Base-by-base conservation (phyloP, 495 filamentous ascomycete genomes). In the Emericellopsis terricola region DNA sequence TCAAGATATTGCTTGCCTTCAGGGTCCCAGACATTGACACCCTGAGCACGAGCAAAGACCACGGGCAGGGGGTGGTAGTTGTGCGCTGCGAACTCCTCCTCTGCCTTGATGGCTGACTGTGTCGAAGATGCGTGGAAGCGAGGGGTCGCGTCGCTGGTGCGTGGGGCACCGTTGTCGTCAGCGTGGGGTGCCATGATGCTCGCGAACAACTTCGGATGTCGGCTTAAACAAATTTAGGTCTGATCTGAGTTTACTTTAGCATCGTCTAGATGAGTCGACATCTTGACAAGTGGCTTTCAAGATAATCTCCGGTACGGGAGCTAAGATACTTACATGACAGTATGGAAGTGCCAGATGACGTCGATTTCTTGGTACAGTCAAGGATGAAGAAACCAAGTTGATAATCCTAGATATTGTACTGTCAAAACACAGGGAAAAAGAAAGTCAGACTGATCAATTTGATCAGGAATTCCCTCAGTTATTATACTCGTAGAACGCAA, bases 1-100 rank as follows among this genome's bases (percentile, higher is more conserved):
- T 99, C 89, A 44, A 96, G 76, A 56, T 99, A 99, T 49, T 89
- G 77, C 45, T 81, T 85, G 50, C 83, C 85, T 64, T 96, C 91
- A 13, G 89, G 89, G 50, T 99, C 89, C 87, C 87, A 96, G 34
- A 96, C 91, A 36, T 74, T 72, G 44, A 72, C 79, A 9, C 91
- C 89, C 38, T 74, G 65, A 16, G 81, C 86, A 23, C 72, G 73
- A 16, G 86, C 65, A 50, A 93, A 87, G 40, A 94, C 86, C 21
- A 96, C 71, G 10, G 91, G 91, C 7, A 99, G 75, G 14, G 91
- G 89, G 59, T 94, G 85, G 61, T 99, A 99, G 59, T 99, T 99
- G 69, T 99, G 89, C 28, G 89, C 89, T 28, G 89, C 89, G 56
- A 71, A 87, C 33, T 76, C 62, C 45, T 82, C 60, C 59, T 99